Base-by-base conservation (phyloP, 2,329 filamentous ascomycete species). In the Venturia effusa region DNA sequence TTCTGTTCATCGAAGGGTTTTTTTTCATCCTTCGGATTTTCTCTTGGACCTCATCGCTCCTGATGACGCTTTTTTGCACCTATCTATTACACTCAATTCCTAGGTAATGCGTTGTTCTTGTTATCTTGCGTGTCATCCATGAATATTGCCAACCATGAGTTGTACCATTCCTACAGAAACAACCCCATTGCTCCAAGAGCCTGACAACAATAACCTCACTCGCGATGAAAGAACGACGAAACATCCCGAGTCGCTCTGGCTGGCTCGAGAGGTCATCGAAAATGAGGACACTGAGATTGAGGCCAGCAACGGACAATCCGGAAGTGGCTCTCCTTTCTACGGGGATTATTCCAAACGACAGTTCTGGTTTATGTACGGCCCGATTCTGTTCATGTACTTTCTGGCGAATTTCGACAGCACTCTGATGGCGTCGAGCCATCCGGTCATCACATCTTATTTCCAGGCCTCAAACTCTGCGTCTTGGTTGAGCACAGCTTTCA, bases 381-480 rank as follows among this genome's bases (percentile, higher is more conserved):
- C 74, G 4, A 72, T 77, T 10, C 17, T 75, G 30, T 57, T 74
- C 61, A 69, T 70, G 5, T 77, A 75, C 61, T 74, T 76, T 68
- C 74, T 76, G 68, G 74, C 70, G 10, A 62, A 43, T 4, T 92
- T 93, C 70, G 90, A 93, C 76, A 82, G 84, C 13, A 93, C 89
- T 4, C 83, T 93, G 68, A 92, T 93, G 88, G 88, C 88, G 4
- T 90, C 88, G 2, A 87, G 83, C 51, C 89, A 94, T 73, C 89
- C 89, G 0, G 88, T 90, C 64, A 91, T 93, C 66, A 92, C 89
- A 0, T 91, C 88, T 0, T 85, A 92, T 73, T 93, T 93, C 74
- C 78, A 86, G 66, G 83, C 88, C 60, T 89, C 88, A 39, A 91
- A 93, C 73, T 85, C 85, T 59, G 90, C 90, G 3, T 91, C 89